phyloP scores from a whole-genome alignment of 805 yeast genomes.

The Yarrowia deformans region DNA sequence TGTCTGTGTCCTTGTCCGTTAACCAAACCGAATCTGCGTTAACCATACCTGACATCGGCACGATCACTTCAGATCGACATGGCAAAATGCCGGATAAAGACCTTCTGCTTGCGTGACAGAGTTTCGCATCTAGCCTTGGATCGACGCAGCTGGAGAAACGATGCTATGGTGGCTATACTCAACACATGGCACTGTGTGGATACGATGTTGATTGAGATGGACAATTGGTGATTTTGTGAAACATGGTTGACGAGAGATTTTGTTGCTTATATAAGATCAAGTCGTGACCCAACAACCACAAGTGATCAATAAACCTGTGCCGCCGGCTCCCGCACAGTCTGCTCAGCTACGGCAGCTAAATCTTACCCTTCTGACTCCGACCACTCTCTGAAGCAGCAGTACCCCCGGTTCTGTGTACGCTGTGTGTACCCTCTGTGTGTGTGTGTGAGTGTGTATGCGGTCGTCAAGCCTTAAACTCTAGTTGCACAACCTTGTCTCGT shows the following conservation, averaged over 20 bases:
- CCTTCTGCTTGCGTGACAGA: conserved; percentile 10
- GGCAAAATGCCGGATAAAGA: conserved; percentile 24
- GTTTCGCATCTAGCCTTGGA: conserved; percentile 13
- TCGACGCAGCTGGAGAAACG: conserved; percentile 26
- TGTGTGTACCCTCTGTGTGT: neutral
- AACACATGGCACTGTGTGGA: neutral
- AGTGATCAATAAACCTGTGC: no score
- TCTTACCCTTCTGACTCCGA: neutral
- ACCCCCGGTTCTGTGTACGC: conserved; percentile 11
- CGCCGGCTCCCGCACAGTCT: neutral
- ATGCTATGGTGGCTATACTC: neutral
- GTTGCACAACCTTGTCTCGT: no score
- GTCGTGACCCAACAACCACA: no score
- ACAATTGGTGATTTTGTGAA: no score
- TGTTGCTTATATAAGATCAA: no score
- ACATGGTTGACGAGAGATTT: no score
- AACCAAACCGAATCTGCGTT: conserved; percentile 18
- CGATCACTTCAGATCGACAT: conserved; percentile 35
- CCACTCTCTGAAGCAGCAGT: neutral
- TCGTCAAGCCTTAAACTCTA: conserved; percentile 3
- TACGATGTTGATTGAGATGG: no score
- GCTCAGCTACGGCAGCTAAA: conserved; percentile 15
- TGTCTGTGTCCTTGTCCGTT: neutral
- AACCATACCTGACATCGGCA: conserved; percentile 20
- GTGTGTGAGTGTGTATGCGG: conserved; percentile 23